A percentile compares a stretch with the other conserved stretches of the same genome.
Conservation (phyloP, 2,329 filamentous ascomycete species). For the Sporothrix dimorphospora region DNA sequence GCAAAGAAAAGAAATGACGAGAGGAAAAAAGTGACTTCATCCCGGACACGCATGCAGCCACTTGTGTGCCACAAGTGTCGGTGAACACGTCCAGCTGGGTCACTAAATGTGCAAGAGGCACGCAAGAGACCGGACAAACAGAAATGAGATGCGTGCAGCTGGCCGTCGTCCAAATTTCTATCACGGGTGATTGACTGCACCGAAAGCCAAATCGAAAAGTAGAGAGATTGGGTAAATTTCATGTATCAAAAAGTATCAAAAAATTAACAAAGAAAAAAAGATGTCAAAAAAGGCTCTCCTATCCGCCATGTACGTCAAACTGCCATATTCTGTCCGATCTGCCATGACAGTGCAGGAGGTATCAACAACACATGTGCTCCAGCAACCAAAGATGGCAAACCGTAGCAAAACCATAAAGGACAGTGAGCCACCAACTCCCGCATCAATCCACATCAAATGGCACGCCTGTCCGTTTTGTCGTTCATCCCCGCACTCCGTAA, state of each 20-base stretch:
- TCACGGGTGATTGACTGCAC: background rate
- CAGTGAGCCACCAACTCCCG: constrained; percentile 2
- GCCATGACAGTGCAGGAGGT: too few species aligned
- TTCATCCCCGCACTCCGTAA: background rate
- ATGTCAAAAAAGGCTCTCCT: background rate
- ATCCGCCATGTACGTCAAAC: too few species aligned
- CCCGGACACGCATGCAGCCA: too few species aligned
- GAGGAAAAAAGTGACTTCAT: background rate
- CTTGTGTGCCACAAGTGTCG: background rate
- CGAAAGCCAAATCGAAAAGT: constrained; percentile 14
- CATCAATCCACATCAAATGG: background rate
- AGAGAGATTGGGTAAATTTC: background rate
- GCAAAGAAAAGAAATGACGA: background rate
- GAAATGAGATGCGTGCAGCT: background rate
- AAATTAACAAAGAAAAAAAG: constrained; percentile 5
- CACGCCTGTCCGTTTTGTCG: background rate
- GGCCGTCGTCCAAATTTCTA: constrained; percentile 11
- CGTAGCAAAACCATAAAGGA: background rate
- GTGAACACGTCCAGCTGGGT: background rate
- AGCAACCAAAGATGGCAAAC: background rate
- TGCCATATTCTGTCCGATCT: too few species aligned
- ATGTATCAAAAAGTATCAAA: constrained; percentile 8
- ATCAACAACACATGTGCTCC: background rate
- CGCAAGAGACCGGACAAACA: background rate
- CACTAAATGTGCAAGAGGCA: background rate